Evolutionary conservation across 345 rosid genomes (phyloP), one percentile per base, ranked within the genome.

Genomic region (Eucalyptus guilfoylei): DNA sequence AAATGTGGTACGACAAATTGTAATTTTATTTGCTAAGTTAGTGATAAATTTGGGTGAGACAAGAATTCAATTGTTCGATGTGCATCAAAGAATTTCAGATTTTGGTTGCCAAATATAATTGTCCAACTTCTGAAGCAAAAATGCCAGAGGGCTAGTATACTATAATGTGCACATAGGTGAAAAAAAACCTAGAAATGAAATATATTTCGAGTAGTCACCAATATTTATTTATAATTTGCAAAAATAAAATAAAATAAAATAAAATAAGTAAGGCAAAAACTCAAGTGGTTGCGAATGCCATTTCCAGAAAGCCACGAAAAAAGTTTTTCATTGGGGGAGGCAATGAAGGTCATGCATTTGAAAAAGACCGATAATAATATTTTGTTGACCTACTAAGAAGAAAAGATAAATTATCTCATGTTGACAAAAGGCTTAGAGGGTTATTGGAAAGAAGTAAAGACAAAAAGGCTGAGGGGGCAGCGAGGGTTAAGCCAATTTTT

Each of bases 171-270:
- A 26, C 14, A 26, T 11, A 11, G 6, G 67, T 11, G 5, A 11
- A 11, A 26, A 26, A 26, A 0, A 49, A 5, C 7, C 4, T 60
- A 11, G 0, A 60, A 28, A 11, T 28, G 67, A 11, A 60, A 60
- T 60, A 28, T 26, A 6, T 62, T 62, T 30, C 0, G 4, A 0
- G 17, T 62, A 13, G 17, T 30, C 69, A 13, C 0, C 0, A 30
- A 62, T 30, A 3, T 2, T 62, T 30, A 62, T 30, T 28, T 62
- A 62, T 62, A 62, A 62, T 62, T 62, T 69, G 80, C 12, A 32
- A 64, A 64, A 15, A n/a, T n/a, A n/a, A n/a, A n/a, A 64, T 13
- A 30, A 30, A 64, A 64, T 0, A 15, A 2, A 32, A 67, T 15
- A 34, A n/a, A 21, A 49, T 49, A 55, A 23, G 5, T 0, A 21